Evolutionary conservation across 2,329 filamentous ascomycete genomes (phyloP).

Genomic region (Alternaria alternata): DNA sequence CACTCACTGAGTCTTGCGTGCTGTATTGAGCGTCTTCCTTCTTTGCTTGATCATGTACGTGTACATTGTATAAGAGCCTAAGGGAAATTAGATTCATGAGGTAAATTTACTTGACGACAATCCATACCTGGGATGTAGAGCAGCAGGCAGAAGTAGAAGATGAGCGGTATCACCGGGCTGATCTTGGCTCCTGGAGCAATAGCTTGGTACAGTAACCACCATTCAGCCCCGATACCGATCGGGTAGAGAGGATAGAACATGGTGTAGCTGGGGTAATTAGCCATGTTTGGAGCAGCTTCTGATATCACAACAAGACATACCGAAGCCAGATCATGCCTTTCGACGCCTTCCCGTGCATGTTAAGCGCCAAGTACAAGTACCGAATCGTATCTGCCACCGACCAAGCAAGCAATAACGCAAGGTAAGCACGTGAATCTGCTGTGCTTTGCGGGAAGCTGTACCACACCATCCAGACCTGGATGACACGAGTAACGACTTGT

Average conservation of each 20-base stretch:
- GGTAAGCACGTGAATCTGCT: constrained; percentile 27
- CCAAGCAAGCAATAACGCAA: constrained; percentile 32
- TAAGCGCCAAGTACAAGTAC: constrained; percentile 32
- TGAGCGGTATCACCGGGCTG: constrained; percentile 17
- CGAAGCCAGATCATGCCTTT: constrained; percentile 27
- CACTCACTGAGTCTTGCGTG: constrained; percentile 2
- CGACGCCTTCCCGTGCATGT: constrained; percentile 30
- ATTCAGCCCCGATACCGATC: constrained; percentile 36
- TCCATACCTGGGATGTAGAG: constrained; percentile 36
- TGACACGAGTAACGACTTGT: constrained; percentile 35
- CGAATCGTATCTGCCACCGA: constrained; percentile 31
- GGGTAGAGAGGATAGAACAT: constrained; percentile 40
- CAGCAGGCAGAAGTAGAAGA: constrained; percentile 33
- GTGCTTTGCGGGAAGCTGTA: constrained; percentile 29
- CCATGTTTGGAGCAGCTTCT: not conserved
- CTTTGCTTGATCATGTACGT: constrained; percentile 41
- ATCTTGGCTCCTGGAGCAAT: constrained; percentile 21
- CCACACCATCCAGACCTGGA: constrained; percentile 43
- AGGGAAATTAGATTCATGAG: constrained; percentile 5
- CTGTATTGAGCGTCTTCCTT: constrained; percentile 24
- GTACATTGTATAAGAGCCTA: constrained; percentile 38
- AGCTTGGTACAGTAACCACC: constrained; percentile 35
- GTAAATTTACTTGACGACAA: too few relatives aligned
- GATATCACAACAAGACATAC: constrained; percentile 10
- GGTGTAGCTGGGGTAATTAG: constrained; percentile 20